Evolutionary conservation across 1,284 basidiomycete species (phyloP).

Genomic region (Austroboletus olivaceoglutinosus): DNA sequence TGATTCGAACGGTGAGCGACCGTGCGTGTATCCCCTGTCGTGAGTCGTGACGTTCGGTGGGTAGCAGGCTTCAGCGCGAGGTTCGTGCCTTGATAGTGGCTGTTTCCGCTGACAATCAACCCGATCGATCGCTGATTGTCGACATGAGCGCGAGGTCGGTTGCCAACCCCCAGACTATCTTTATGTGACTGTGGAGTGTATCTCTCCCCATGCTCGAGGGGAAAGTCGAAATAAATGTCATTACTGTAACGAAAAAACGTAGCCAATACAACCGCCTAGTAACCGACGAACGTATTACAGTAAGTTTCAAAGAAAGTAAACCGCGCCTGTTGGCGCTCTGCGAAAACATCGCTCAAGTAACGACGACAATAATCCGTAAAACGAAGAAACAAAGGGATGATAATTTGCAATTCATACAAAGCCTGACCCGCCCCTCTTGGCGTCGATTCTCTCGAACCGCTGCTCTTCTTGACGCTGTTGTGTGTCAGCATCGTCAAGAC

Average conservation of each 20-base stretch:
- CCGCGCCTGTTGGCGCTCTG: conserved; percentile 6
- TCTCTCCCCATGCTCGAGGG: not conserved
- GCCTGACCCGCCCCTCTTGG: conserved; percentile 77
- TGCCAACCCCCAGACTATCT: not conserved
- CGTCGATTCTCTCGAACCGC: conserved; percentile 82
- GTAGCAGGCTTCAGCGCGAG: not conserved
- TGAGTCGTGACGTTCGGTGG: not conserved
- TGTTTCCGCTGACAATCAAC: not conserved
- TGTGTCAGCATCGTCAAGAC: conserved; percentile 11
- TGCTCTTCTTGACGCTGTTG: conserved; percentile 71
- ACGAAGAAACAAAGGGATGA: not conserved
- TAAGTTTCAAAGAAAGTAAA: conserved; percentile 1
- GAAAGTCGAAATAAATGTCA: not conserved
- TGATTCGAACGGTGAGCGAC: too few relatives aligned
- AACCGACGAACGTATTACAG: not conserved
- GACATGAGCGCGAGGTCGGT: not conserved
- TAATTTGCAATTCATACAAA: conserved; percentile 62
- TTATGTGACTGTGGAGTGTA: too few relatives aligned
- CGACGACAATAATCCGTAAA: not conserved
- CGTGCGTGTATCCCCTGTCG: too few relatives aligned
- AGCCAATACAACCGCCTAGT: conserved; percentile 6
- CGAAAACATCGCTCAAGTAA: conserved; percentile 1
- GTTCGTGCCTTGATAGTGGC: not conserved
- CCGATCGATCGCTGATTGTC: not conserved
- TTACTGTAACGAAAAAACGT: not conserved